These are phyloP conservation scores for Rauvolfia tetraphylla DNA, from an alignment of 257 asterid genomes.

Conservation along the genomic window DNA sequence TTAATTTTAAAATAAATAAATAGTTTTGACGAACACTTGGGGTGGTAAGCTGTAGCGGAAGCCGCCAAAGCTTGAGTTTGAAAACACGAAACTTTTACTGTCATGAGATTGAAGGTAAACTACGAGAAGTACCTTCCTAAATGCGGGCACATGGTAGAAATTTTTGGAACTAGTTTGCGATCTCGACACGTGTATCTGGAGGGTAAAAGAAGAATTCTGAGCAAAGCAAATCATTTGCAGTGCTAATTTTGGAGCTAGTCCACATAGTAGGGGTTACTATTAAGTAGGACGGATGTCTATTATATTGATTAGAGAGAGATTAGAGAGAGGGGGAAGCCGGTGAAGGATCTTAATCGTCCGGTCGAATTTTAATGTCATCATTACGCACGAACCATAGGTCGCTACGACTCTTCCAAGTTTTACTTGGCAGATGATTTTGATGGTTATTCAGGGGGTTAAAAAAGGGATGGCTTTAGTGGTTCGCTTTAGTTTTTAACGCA, in stretches of 20 bases:
- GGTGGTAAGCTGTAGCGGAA: not conserved
- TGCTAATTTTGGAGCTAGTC: slow-evolving; percentile 10
- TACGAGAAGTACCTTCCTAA: not conserved
- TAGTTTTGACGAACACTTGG: not conserved
- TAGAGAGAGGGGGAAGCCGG: slow-evolving; percentile 20
- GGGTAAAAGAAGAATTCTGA: not conserved
- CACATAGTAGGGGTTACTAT: no score
- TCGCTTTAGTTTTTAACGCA: no score
- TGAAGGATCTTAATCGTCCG: slow-evolving; percentile 35
- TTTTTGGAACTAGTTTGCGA: not conserved
- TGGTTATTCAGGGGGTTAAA: no score
- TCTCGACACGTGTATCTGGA: not conserved
- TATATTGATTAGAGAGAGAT: not conserved
- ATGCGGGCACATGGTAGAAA: not conserved
- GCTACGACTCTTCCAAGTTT: no score
- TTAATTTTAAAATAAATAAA: no score
- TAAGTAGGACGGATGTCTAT: slow-evolving; percentile 17
- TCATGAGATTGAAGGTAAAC: not conserved
- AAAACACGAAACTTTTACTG: slow-evolving; percentile 8
- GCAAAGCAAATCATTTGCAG: slow-evolving; percentile 25
- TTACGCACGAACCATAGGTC: no score
- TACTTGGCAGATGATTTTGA: no score
- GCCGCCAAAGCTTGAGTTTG: slow-evolving; percentile 29
- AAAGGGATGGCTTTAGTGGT: no score
- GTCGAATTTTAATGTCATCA: slow-evolving; percentile 23